Conservation (phyloP, 2,329 filamentous ascomycete genomes). For the Fusarium neocosmosporiellum region DNA sequence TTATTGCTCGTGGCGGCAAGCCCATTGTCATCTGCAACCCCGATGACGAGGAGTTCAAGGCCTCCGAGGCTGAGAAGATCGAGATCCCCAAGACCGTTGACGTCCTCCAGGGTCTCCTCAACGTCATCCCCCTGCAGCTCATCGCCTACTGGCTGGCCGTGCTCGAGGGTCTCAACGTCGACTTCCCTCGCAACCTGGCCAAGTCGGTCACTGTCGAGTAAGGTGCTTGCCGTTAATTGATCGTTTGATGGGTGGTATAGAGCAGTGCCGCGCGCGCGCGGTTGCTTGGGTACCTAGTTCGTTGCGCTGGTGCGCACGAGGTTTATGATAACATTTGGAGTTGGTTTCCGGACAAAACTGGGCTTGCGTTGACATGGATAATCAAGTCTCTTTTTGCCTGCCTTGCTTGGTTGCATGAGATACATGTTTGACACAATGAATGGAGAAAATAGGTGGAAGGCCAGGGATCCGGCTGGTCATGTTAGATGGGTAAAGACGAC, state of each 20-base stretch:
- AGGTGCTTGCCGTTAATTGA: conserved; percentile 43
- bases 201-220: conserved; percentile 99
- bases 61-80: conserved; percentile 93
- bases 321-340: conserved; percentile 44
- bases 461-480: conserved; percentile 39
- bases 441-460: conserved; percentile 32
- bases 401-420: conserved; percentile 38
- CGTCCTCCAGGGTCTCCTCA: conserved; percentile 93
- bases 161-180: conserved; percentile 94
- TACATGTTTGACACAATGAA: conserved; percentile 34
- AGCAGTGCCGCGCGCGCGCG: conserved; percentile 28
- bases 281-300: conserved; percentile 21
- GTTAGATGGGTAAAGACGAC: conserved; percentile 38
- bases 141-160: conserved; percentile 99
- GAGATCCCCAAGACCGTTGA: conserved; percentile 97
- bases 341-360: conserved; percentile 44
- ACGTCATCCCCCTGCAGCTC: conserved; percentile 96
- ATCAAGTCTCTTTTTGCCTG: conserved; percentile 38
- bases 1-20: conserved; percentile 94
- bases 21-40: conserved; percentile 99
- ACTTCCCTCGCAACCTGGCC: conserved; percentile 98
- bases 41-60: conserved; percentile 86
- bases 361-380: conserved; percentile 36
- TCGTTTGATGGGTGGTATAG: conserved; percentile 33
- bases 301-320: conserved; percentile 32